A percentile compares a stretch with the other conserved stretches of the same genome.
phyloP scores from a whole-genome alignment of 1,284 basidiomycete species.

The Acaromyces ingoldii region DNA sequence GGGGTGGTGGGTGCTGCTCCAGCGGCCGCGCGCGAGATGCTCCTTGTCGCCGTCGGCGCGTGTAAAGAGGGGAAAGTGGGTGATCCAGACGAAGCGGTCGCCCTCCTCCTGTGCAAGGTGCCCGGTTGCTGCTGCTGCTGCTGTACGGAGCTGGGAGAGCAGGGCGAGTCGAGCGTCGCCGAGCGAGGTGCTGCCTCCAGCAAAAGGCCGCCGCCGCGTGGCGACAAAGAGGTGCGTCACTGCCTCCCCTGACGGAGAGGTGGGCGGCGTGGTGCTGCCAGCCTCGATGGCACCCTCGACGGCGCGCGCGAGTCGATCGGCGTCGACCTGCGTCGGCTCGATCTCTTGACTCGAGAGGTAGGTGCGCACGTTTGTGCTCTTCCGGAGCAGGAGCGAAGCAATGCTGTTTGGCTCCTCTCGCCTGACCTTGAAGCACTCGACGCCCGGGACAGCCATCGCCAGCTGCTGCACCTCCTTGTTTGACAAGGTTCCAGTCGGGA shows the following conservation, averaged over 20 bases:
- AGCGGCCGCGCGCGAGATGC: slow-evolving; percentile 68
- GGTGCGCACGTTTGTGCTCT: slow-evolving; percentile 21
- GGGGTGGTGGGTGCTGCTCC: slow-evolving; percentile 87
- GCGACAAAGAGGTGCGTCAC: slow-evolving; percentile 23
- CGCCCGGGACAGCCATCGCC: slow-evolving; percentile 9
- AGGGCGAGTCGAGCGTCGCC: slow-evolving; percentile 70
- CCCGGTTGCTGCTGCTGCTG: too few relatives aligned
- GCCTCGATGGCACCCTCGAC: neutral
- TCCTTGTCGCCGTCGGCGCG: slow-evolving; percentile 81
- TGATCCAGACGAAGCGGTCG: slow-evolving; percentile 85
- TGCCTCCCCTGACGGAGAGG: slow-evolving; percentile 56
- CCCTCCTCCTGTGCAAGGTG: slow-evolving; percentile 66
- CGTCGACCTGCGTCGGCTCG: slow-evolving; percentile 19
- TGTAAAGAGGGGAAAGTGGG: slow-evolving; percentile 91
- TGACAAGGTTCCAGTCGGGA: slow-evolving; percentile 17
- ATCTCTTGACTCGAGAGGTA: slow-evolving; percentile 13
- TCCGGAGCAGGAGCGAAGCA: slow-evolving; percentile 30
- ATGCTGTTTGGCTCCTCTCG: slow-evolving; percentile 17
- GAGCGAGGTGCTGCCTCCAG: slow-evolving; percentile 79
- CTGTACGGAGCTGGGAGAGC: too few relatives aligned
- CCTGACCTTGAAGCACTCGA: slow-evolving; percentile 35
- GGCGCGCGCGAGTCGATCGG: slow-evolving; percentile 2
- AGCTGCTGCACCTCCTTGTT: slow-evolving; percentile 28
- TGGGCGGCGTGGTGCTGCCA: neutral
- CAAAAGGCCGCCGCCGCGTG: slow-evolving; percentile 21